A percentile compares a stretch with the other conserved stretches of the same genome.
Conservation (phyloP, 306 rosid genomes). For the Malus asiatica region DNA sequence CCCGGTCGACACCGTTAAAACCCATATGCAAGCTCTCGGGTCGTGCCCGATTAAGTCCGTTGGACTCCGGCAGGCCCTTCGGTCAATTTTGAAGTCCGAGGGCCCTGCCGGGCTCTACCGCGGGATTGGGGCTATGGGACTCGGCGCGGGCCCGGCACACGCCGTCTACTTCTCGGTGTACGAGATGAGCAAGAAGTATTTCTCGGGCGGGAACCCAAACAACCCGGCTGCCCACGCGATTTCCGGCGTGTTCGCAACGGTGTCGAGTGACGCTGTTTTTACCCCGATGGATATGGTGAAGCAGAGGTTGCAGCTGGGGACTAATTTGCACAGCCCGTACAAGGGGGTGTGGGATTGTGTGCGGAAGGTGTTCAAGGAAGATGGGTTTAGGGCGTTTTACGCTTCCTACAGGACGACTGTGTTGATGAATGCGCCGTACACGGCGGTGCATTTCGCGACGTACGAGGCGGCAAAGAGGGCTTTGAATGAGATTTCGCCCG, state of each 20-base stretch:
- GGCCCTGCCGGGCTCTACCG: slow-evolving; percentile 70
- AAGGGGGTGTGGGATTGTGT: slow-evolving; percentile 71
- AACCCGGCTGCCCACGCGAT: slow-evolving; percentile 52
- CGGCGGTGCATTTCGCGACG: slow-evolving; percentile 61
- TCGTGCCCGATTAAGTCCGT: slow-evolving; percentile 74
- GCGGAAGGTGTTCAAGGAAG: slow-evolving; percentile 60
- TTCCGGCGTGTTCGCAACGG: slow-evolving; percentile 70
- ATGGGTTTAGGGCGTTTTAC: slow-evolving; percentile 62
- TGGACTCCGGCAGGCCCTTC: slow-evolving; percentile 58
- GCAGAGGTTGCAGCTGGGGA: slow-evolving; percentile 75
- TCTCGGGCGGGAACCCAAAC: slow-evolving; percentile 44
- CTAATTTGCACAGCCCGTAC: slow-evolving; percentile 58
- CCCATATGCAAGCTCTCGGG: slow-evolving; percentile 84
- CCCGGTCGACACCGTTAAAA: slow-evolving; percentile 86
- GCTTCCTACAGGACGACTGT: slow-evolving; percentile 79
- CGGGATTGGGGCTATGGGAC: slow-evolving; percentile 84
- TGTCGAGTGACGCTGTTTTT: slow-evolving; percentile 68
- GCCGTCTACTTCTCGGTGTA: slow-evolving; percentile 75
- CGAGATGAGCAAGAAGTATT: slow-evolving; percentile 52
- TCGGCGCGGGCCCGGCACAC: slow-evolving; percentile 92
- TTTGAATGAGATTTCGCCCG: slow-evolving; percentile 49
- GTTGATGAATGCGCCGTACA: slow-evolving; percentile 73
- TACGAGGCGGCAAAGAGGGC: slow-evolving; percentile 59
- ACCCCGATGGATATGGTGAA: slow-evolving; percentile 95
- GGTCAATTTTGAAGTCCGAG: slow-evolving; percentile 51